phyloP scores from a whole-genome alignment of 306 rosid species.

The Cucumis melo region DNA sequence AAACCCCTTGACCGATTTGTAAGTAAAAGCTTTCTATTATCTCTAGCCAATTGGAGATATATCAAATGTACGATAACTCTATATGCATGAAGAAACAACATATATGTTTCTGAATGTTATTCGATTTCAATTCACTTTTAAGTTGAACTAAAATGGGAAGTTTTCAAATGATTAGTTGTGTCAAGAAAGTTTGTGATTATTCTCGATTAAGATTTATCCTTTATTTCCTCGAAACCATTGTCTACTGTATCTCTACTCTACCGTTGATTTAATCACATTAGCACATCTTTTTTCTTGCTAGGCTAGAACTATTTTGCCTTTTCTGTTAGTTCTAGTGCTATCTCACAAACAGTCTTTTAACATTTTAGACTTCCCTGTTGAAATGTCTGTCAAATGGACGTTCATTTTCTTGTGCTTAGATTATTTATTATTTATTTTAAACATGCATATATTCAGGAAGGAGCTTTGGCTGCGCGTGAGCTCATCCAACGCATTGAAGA shows the following conservation, averaged over 20 bases:
- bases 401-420: background rate
- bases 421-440: background rate
- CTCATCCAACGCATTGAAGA: slow-evolving; percentile 60
- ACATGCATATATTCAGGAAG: slow-evolving; percentile 48
- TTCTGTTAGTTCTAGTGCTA: background rate
- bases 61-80: background rate
- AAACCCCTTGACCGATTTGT: slow-evolving; percentile 67
- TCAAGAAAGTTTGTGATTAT: background rate
- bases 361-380: background rate
- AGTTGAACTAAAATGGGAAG: background rate
- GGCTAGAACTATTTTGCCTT: background rate
- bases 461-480: slow-evolving; percentile 65
- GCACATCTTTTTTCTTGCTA: background rate
- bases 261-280: background rate
- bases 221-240: background rate
- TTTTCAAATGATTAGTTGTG: background rate
- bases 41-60: background rate
- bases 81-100: background rate
- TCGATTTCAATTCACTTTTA: background rate
- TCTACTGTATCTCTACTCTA: background rate
- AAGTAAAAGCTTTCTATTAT: slow-evolving; percentile 20
- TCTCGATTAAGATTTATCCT: background rate
- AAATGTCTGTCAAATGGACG: background rate
- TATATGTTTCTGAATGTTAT: background rate
- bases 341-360: background rate